Base-by-base conservation (phyloP, 2,329 filamentous ascomycete species). In the Arthrobotrys conoides region DNA sequence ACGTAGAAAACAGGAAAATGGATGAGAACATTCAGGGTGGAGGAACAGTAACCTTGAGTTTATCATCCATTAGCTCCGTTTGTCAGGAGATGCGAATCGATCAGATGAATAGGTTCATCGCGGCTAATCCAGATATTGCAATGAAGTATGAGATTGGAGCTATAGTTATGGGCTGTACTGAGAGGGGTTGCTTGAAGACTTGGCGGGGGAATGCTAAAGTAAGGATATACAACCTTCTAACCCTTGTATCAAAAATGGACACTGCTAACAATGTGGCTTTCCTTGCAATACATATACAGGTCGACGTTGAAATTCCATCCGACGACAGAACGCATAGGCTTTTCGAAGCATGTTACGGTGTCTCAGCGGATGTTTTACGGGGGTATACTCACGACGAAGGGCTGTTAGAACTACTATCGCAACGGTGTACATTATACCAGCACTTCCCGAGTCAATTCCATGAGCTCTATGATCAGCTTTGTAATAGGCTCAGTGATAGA, bases 151-250 rank as follows among this genome's bases (percentile, higher is more conserved):
- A n/a, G 0, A 44, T 61, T 3, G 36, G n/a, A 14, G 3, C 57
- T 2, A 3, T 9, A 10, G 14, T 61, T 44, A 16, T 22, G 20
- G 10, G 10, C 14, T 24, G 33, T 44, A 9, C 1, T 5, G 36
- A 44, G 4, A 20, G 36, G 3, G 18, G 3, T 16, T n/a, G 33
- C 27, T n/a, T 44, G 20, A 61, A 44, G 20, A 5, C 36, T 61
- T 44, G 18, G 36, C 44, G 16, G 33, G 57, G 57, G 5, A 24
- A 61, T 27, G 57, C 36, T 41, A n/a, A 18, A 20, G 57, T 61
- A 44, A 4, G 53, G 2, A 38, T 59, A n/a, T n/a, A n/a, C n/a
- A 41, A 16, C 0, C 12, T 41, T 41, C 9, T n/a, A 5, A 2
- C 3, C 12, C 14, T 2, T 4, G 16, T 9, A n/a, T 51, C 16